Evolutionary conservation across 2,329 filamentous ascomycete species (phyloP).

Genomic region (Pseudogymnoascus sp.): DNA sequence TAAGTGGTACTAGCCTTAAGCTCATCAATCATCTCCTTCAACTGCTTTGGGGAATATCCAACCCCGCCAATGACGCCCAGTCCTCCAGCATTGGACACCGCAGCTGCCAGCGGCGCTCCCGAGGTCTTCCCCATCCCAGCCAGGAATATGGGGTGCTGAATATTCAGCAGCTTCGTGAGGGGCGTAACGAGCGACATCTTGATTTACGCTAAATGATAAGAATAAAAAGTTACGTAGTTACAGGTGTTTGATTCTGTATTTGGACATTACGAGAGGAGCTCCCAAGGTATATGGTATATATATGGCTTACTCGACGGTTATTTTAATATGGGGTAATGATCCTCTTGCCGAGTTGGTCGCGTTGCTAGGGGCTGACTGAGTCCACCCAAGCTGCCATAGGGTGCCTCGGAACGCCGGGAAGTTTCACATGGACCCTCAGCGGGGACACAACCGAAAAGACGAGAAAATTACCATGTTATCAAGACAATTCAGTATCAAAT

Average conservation of each 20-base stretch:
- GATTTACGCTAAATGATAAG: neutral
- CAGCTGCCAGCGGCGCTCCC: conserved; percentile 89
- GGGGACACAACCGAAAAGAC: neutral
- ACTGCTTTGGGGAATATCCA: conserved; percentile 94
- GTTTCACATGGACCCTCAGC: neutral
- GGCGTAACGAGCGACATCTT: conserved; percentile 82
- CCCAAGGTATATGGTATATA: neutral
- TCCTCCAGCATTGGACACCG: conserved; percentile 93
- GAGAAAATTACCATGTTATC: neutral
- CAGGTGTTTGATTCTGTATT: neutral
- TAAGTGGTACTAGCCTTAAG: conserved; percentile 67
- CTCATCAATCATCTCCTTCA: conserved; percentile 88
- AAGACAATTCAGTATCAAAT: neutral
- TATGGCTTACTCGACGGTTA: neutral
- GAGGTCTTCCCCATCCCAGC: conserved; percentile 99
- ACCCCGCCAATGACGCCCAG: conserved; percentile 94
- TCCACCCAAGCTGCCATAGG: neutral
- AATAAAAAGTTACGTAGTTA: neutral
- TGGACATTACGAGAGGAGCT: neutral
- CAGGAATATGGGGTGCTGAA: conserved; percentile 91
- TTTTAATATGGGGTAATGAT: neutral
- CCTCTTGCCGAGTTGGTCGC: conserved; percentile 5
- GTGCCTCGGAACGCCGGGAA: neutral
- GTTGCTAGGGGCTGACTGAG: neutral
- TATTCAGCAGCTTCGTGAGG: conserved; percentile 91